Base-by-base conservation (phyloP, 192 early-diverging fungal genomes). In the Physocladia obscura region DNA sequence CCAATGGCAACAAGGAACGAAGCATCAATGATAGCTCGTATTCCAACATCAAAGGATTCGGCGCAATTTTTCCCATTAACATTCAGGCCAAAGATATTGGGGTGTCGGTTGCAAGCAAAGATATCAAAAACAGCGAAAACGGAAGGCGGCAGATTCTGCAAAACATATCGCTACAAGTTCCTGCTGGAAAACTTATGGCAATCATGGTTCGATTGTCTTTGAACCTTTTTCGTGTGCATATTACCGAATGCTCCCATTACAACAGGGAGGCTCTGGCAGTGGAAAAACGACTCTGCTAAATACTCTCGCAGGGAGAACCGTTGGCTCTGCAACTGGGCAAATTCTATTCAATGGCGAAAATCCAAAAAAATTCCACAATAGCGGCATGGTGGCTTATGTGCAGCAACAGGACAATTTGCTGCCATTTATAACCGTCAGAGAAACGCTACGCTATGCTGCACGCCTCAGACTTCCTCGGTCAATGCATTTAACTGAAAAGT, bases 291-390 rank as follows among this genome's bases (percentile, higher is more conserved):
- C 79, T 0, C 61, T 87, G 4, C 57, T 87, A 5, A 79, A 83
- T 60, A 68, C 74, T 13, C 57, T 86, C 15, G 79, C 77, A 77
- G 94, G 68, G 81, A 87, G 76, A 88, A 90, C 64, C 74, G 84
- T 34, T 87, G 90, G 60, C 34, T 78, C 65, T 0, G 76, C 93
- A 13, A 71, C 76, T 35, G 94, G 96, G 4, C 74, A 86, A 50
- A 87, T 96, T n/a, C 76, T 81, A 62, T 87, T 95, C 32, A 91
- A 95, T 70, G 92, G 92, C 19, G 77, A 81, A 30, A 76, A 88
- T 35, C 80, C 49, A 22, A 71, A 36, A 48, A 49, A 31, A 6
- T 76, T 26, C 57, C 55, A 54, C 59, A 58, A 39, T 44, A 61
- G 30, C 35, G 73, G 77, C 17, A 49, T 58, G 54, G 76, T 76